Conservation (phyloP, 345 rosid genomes). For the Schrenkiella parvula region DNA sequence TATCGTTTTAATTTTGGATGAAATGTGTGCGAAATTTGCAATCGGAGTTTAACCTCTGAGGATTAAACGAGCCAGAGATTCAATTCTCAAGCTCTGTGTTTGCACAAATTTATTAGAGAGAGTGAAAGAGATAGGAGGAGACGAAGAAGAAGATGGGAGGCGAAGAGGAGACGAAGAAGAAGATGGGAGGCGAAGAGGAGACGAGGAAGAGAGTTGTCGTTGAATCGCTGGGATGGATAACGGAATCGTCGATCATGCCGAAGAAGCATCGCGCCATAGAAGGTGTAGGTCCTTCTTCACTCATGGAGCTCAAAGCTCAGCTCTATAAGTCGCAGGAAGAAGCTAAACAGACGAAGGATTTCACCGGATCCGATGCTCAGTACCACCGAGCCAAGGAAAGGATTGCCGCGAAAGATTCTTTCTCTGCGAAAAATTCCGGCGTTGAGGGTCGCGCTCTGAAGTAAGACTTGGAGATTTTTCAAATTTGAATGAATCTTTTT, state of each 20-base stretch:
- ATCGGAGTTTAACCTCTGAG: not conserved
- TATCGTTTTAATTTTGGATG: not conserved
- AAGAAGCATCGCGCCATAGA: constrained; percentile 81
- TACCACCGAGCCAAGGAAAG: constrained; percentile 80
- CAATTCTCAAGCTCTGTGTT: constrained; percentile 4
- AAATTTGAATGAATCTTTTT: not conserved
- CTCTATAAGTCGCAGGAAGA: constrained; percentile 88
- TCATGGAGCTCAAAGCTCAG: constrained; percentile 86
- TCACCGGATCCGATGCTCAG: constrained; percentile 47
- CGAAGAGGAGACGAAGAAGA: constrained; percentile 29
- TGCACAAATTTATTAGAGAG: not conserved
- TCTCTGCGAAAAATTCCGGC: constrained; percentile 70
- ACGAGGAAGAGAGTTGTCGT: constrained; percentile 59
- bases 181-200: constrained; percentile 39
- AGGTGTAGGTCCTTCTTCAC: constrained; percentile 86
- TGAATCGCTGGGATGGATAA: constrained; percentile 94
- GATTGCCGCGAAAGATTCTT: constrained; percentile 45
- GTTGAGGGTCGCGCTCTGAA: constrained; percentile 71
- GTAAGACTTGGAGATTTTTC: constrained; percentile 31
- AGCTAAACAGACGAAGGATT: constrained; percentile 58
- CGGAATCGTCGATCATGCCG: constrained; percentile 89
- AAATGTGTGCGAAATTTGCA: not conserved
- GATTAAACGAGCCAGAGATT: not conserved
- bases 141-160: constrained; percentile 26
- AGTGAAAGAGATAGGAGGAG: not conserved